Percentiles rank a stretch among this genome's conserved stretches.
phyloP scores from a whole-genome alignment of 2,329 filamentous ascomycete genomes.

The Hortaea werneckii region DNA sequence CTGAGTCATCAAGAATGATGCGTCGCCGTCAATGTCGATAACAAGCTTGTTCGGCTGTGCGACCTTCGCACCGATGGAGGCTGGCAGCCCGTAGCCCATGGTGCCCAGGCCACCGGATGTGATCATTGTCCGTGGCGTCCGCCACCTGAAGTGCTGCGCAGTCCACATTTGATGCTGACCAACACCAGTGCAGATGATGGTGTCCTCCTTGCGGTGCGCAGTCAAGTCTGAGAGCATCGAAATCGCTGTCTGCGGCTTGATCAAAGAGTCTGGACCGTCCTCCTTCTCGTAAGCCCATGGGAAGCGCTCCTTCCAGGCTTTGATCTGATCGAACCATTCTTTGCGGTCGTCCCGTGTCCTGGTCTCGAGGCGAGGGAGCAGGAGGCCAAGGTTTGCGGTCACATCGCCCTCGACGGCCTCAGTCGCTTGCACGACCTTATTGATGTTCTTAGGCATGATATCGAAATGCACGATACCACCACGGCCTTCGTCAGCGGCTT shows the following conservation, averaged over 20 bases:
- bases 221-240: constrained; percentile 82
- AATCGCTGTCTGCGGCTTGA: constrained; percentile 91
- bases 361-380: constrained; percentile 61
- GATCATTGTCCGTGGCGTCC: constrained; percentile 83
- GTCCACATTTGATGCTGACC: constrained; percentile 99
- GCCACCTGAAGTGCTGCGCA: constrained; percentile 93
- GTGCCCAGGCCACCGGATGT: constrained; percentile 91
- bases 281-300: constrained; percentile 78
- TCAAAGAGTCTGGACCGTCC: constrained; percentile 57
- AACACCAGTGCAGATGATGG: constrained; percentile 85
- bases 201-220: constrained; percentile 66
- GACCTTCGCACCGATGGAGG: constrained; percentile 92
- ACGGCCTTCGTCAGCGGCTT: constrained; percentile 70
- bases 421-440: constrained; percentile 95
- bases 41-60: constrained; percentile 72
- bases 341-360: constrained; percentile 56
- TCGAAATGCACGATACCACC: constrained; percentile 97
- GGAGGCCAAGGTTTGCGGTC: constrained; percentile 61
- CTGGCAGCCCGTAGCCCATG: constrained; percentile 92
- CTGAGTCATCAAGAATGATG: constrained; percentile 98
- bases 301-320: constrained; percentile 83
- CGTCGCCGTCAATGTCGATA: constrained; percentile 93
- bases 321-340: constrained; percentile 85
- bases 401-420: constrained; percentile 94
- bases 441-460: constrained; percentile 99